Percentiles rank a stretch among this genome's conserved stretches.
phyloP scores from a whole-genome alignment of 768 basidiomycete species.

The Fibroporia radiculosa region DNA sequence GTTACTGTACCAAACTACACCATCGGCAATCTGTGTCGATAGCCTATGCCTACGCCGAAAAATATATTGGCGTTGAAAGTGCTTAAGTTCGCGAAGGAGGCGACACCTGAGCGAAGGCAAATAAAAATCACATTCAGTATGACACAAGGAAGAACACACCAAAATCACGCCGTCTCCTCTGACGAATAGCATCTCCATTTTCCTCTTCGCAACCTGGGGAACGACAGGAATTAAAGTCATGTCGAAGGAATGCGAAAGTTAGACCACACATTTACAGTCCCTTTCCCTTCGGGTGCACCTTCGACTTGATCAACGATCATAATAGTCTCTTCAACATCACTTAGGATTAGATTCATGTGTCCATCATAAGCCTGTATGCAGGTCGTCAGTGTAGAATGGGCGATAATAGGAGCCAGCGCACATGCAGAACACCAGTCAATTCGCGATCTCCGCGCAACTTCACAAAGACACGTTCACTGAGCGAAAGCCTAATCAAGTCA shows the following conservation, averaged over 20 bases:
- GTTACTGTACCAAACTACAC: too few species aligned
- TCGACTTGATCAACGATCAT: constrained; percentile 90
- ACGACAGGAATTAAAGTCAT: neutral
- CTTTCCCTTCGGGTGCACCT: constrained; percentile 44
- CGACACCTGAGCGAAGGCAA: constrained; percentile 51
- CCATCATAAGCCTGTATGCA: constrained; percentile 88
- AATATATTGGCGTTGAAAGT: constrained; percentile 25
- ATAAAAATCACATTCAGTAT: too few species aligned
- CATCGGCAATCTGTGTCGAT: constrained; percentile 1
- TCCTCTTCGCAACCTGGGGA: constrained; percentile 78
- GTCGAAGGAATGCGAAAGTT: neutral
- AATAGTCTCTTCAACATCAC: constrained; percentile 96
- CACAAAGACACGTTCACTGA: constrained; percentile 97
- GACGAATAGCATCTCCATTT: constrained; percentile 97
- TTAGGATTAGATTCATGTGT: constrained; percentile 99
- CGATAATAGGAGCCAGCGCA: constrained; percentile 30
- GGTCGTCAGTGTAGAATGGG: constrained; percentile 2
- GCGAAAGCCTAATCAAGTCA: constrained; percentile 91
- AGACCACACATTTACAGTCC: constrained; percentile 54
- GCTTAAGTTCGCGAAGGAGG: constrained; percentile 53
- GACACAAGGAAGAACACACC: constrained; percentile 40
- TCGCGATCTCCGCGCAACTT: constrained; percentile 95
- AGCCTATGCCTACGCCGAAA: constrained; percentile 17
- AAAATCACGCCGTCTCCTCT: constrained; percentile 96
- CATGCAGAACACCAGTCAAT: constrained; percentile 87